Percentiles rank a stretch among this genome's conserved stretches.
These are phyloP conservation scores for Metarhizium sp. DNA, from an alignment of 2,329 filamentous ascomycete genomes.

Conservation along the genomic window DNA sequence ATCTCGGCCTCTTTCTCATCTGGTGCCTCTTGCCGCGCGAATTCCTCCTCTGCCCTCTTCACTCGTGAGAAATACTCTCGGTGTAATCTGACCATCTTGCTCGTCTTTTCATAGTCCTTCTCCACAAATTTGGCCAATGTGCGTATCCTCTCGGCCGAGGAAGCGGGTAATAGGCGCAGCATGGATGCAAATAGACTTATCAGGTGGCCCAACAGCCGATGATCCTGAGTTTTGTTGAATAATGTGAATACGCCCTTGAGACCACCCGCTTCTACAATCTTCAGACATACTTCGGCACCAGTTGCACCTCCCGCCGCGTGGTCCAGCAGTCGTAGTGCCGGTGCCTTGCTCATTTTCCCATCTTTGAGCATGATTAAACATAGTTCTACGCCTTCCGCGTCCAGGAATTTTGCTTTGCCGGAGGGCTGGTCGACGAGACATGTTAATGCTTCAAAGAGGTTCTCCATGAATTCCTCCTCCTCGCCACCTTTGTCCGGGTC, in stretches of 20 bases:
- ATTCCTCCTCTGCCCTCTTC: conserved; percentile 46
- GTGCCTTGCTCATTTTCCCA: conserved; percentile 70
- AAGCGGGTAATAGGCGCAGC: conserved; percentile 67
- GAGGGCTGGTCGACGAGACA: conserved; percentile 66
- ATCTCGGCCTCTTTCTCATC: conserved; percentile 46
- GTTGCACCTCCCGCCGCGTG: conserved; percentile 53
- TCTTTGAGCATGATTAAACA: conserved; percentile 87
- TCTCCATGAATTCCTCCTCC: conserved; percentile 92
- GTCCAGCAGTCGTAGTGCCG: conserved; percentile 74
- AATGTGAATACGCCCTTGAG: conserved; percentile 77
- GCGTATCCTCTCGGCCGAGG: conserved; percentile 70
- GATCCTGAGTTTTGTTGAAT: conserved; percentile 74
- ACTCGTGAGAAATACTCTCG: conserved; percentile 58
- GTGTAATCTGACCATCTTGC: conserved; percentile 61
- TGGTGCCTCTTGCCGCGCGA: conserved; percentile 14
- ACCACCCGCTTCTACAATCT: conserved; percentile 72
- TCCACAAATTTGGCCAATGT: conserved; percentile 91
- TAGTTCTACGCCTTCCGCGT: conserved; percentile 86
- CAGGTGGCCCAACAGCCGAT: conserved; percentile 66
- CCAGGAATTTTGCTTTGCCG: conserved; percentile 74
- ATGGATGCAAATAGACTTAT: conserved; percentile 78
- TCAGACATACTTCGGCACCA: conserved; percentile 59
- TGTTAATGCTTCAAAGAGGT: conserved; percentile 79
- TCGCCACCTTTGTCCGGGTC: conserved; percentile 80
- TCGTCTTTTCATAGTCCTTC: conserved; percentile 82